Percentiles rank a stretch among this genome's conserved stretches.
phyloP scores from a whole-genome alignment of 805 yeast genomes.

The Brettanomyces nanus region DNA sequence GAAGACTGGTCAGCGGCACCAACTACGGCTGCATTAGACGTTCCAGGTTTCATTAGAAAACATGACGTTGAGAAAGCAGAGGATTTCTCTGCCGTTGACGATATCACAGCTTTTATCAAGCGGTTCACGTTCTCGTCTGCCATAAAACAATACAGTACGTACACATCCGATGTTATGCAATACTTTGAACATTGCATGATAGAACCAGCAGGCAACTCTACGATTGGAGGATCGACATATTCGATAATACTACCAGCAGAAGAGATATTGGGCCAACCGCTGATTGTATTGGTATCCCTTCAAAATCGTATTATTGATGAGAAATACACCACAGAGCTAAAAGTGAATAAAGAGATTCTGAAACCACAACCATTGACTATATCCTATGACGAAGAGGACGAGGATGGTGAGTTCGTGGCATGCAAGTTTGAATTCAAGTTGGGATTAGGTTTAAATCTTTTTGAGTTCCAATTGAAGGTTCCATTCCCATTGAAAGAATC shows the following conservation, averaged over 20 bases:
- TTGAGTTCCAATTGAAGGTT: conserved; percentile 29
- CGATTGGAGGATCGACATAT: conserved; percentile 29
- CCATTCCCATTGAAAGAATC: conserved; percentile 15
- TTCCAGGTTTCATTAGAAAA: conserved; percentile 15
- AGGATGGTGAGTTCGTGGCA: conserved; percentile 20
- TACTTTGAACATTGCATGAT: conserved; percentile 22
- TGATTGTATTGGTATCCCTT: conserved; percentile 36
- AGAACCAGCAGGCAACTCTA: conserved; percentile 25
- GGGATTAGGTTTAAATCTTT: conserved; percentile 37
- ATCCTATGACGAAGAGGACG: conserved; percentile 23
- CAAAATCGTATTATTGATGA: conserved; percentile 31
- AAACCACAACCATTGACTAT: conserved; percentile 34
- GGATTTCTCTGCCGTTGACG: conserved; percentile 16
- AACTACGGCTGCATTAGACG: conserved; percentile 8
- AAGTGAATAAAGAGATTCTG: conserved; percentile 37
- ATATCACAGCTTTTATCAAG: conserved; percentile 30
- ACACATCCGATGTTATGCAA: conserved; percentile 10
- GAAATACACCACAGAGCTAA: conserved; percentile 30
- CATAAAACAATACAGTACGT: conserved; percentile 17
- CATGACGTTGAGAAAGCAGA: conserved; percentile 15
- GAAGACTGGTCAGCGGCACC: not conserved
- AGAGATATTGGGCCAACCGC: conserved; percentile 32
- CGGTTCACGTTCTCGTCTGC: conserved; percentile 30
- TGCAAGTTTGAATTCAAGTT: conserved; percentile 38
- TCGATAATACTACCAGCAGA: conserved; percentile 39